A percentile compares a stretch with the other conserved stretches of the same genome.
These are phyloP conservation scores for Casuarina cunninghamiana DNA, from an alignment of 306 rosid species.

Conservation along the genomic window DNA sequence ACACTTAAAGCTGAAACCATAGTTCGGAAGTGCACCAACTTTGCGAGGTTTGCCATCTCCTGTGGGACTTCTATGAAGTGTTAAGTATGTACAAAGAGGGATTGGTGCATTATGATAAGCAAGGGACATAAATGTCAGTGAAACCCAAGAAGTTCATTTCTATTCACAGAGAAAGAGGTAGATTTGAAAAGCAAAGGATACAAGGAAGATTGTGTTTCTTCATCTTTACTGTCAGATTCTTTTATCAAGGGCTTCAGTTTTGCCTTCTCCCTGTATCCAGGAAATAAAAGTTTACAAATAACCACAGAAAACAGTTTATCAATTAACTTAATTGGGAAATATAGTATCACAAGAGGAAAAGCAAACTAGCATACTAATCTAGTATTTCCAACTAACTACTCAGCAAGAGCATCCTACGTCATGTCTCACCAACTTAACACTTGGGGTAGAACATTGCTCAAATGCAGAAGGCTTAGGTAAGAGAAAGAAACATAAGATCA, in stretches of 20 bases:
- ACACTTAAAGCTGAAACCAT: conserved; percentile 93
- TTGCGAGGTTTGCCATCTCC: conserved; percentile 61
- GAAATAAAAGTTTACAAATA: conserved; percentile 22
- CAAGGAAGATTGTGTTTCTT: conserved; percentile 62
- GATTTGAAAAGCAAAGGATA: conserved; percentile 58
- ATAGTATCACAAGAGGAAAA: neutral
- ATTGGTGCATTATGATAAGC: neutral
- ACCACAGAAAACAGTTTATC: conserved; percentile 17
- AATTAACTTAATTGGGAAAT: neutral
- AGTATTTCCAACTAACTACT: neutral
- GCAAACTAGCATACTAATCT: neutral
- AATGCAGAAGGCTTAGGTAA: neutral
- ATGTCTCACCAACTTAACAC: neutral
- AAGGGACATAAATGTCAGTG: conserved; percentile 7
- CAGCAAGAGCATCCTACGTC: neutral
- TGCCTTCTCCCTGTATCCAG: conserved; percentile 63
- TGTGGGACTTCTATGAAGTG: conserved; percentile 49
- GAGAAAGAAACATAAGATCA: conserved; percentile 15
- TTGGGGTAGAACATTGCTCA: conserved; percentile 3
- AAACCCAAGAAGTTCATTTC: conserved; percentile 17
- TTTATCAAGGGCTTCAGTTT: conserved; percentile 47
- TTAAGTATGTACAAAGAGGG: conserved; percentile 48
- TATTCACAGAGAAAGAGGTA: conserved; percentile 16
- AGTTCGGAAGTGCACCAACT: conserved; percentile 75
- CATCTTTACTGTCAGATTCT: conserved; percentile 41